These are phyloP conservation scores for Pyrenophora teres DNA, from an alignment of 2,329 filamentous ascomycete genomes.

Conservation along the genomic window DNA sequence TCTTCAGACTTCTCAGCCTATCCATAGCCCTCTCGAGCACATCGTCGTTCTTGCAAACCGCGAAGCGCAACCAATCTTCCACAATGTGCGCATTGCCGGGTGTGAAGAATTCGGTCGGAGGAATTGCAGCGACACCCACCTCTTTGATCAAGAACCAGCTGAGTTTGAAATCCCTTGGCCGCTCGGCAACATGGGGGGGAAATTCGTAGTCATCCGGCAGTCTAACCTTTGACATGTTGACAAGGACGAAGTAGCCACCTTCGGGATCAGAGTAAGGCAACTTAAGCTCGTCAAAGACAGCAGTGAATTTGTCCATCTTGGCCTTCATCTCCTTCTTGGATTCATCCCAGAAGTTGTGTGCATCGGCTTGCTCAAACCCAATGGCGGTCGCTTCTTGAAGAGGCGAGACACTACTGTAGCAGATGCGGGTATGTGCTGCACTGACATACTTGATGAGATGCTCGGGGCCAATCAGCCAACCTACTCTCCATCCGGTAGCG, in stretches of 20 bases:
- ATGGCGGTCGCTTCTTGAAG: slow-evolving; percentile 93
- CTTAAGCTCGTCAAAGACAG: slow-evolving; percentile 57
- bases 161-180: slow-evolving; percentile 91
- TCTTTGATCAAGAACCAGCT: slow-evolving; percentile 97
- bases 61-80: slow-evolving; percentile 92
- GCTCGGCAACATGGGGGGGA: slow-evolving; percentile 81
- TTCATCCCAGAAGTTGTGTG: slow-evolving; percentile 83
- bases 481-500: slow-evolving; percentile 94
- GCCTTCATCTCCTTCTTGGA: slow-evolving; percentile 84
- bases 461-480: slow-evolving; percentile 89
- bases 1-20: slow-evolving; percentile 55
- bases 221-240: slow-evolving; percentile 87
- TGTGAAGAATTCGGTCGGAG: slow-evolving; percentile 96
- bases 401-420: slow-evolving; percentile 90
- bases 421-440: slow-evolving; percentile 93
- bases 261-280: slow-evolving; percentile 83
- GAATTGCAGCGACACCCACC: slow-evolving; percentile 92
- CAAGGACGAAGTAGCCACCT: slow-evolving; percentile 96
- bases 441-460: slow-evolving; percentile 89
- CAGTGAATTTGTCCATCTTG: slow-evolving; percentile 86
- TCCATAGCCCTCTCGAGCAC: slow-evolving; percentile 62
- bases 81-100: slow-evolving; percentile 80
- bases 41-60: slow-evolving; percentile 92
- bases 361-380: slow-evolving; percentile 88
- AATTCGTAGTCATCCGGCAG: slow-evolving; percentile 85